A percentile compares a stretch with the other conserved stretches of the same genome.
phyloP scores from a whole-genome alignment of 2,329 filamentous ascomycete genomes.

The Cercospora janseana region DNA sequence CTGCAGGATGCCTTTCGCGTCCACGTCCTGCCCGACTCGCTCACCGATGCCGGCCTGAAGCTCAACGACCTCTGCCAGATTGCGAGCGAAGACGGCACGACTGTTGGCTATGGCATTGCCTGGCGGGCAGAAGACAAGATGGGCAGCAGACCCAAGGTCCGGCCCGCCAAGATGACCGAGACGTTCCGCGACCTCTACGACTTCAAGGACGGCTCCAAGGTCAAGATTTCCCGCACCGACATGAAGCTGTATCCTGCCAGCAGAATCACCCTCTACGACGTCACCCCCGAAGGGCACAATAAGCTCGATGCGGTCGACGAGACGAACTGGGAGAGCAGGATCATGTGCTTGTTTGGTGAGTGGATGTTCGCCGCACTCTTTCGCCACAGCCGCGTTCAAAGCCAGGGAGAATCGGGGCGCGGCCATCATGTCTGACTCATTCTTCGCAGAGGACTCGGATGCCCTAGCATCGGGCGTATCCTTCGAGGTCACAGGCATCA shows the following conservation, averaged over 20 bases:
- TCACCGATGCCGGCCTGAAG: slow-evolving; percentile 55
- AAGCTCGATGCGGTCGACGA: slow-evolving; percentile 32
- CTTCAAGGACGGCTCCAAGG: slow-evolving; percentile 68
- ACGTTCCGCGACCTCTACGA: slow-evolving; percentile 69
- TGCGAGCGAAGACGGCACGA: slow-evolving; percentile 42
- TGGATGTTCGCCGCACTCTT: not conserved
- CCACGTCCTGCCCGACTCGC: slow-evolving; percentile 55
- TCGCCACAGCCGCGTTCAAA: slow-evolving; percentile 19
- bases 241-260: slow-evolving; percentile 55
- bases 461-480: slow-evolving; percentile 67
- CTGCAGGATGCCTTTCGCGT: slow-evolving; percentile 60
- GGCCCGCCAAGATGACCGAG: slow-evolving; percentile 69
- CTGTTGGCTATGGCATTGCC: slow-evolving; percentile 59
- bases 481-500: slow-evolving; percentile 60
- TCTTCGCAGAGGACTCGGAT: slow-evolving; percentile 43
- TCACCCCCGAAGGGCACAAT: slow-evolving; percentile 42
- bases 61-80: slow-evolving; percentile 61
- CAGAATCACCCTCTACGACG: slow-evolving; percentile 61
- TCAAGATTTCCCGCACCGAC: slow-evolving; percentile 59
- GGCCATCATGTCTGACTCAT: no score
- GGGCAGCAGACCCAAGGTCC: slow-evolving; percentile 60
- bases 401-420: no score
- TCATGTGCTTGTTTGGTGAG: slow-evolving; percentile 14
- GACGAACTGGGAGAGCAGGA: slow-evolving; percentile 37
- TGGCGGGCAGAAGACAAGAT: slow-evolving; percentile 56